Conservation (phyloP, 805 yeast species). For the Vanderwaltozyma verrucispora region DNA sequence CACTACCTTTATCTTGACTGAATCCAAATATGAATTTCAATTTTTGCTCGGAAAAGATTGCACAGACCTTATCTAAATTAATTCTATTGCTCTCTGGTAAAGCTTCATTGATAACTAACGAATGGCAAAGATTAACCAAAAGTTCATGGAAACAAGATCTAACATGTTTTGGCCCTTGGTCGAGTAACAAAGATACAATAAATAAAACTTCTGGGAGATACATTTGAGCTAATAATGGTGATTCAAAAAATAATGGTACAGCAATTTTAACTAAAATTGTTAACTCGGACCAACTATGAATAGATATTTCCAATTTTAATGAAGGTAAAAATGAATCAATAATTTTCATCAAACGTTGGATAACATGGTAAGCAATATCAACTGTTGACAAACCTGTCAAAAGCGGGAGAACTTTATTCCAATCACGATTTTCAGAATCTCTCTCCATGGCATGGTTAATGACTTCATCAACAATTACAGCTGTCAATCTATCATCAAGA, state of each 20-base stretch:
- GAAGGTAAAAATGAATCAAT: slow-evolving; percentile 41
- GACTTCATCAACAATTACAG: slow-evolving; percentile 59
- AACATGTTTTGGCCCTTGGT: slow-evolving; percentile 42
- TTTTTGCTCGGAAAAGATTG: slow-evolving; percentile 43
- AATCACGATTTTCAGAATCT: slow-evolving; percentile 63
- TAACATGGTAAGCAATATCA: slow-evolving; percentile 58
- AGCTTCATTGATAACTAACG: slow-evolving; percentile 48
- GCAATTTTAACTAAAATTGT: slow-evolving; percentile 55
- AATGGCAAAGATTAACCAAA: slow-evolving; percentile 56
- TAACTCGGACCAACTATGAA: slow-evolving; percentile 60
- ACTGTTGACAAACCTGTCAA: slow-evolving; percentile 57
- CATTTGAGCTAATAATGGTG: slow-evolving; percentile 47
- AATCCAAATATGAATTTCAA: slow-evolving; percentile 61
- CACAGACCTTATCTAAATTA: slow-evolving; percentile 37
- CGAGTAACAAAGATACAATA: slow-evolving; percentile 49
- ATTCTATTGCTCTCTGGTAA: slow-evolving; percentile 33
- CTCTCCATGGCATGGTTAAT: slow-evolving; percentile 65
- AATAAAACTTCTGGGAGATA: slow-evolving; percentile 64
- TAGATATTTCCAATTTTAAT: slow-evolving; percentile 31
- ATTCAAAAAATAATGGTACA: slow-evolving; percentile 61
- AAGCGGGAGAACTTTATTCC: slow-evolving; percentile 54
- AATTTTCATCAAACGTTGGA: slow-evolving; percentile 45
- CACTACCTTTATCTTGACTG: slow-evolving; percentile 40
- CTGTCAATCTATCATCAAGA: slow-evolving; percentile 47
- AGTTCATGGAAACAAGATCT: slow-evolving; percentile 52